Base-by-base conservation (phyloP, 2,329 filamentous ascomycete species). In the Dactylellina drechsleri region DNA sequence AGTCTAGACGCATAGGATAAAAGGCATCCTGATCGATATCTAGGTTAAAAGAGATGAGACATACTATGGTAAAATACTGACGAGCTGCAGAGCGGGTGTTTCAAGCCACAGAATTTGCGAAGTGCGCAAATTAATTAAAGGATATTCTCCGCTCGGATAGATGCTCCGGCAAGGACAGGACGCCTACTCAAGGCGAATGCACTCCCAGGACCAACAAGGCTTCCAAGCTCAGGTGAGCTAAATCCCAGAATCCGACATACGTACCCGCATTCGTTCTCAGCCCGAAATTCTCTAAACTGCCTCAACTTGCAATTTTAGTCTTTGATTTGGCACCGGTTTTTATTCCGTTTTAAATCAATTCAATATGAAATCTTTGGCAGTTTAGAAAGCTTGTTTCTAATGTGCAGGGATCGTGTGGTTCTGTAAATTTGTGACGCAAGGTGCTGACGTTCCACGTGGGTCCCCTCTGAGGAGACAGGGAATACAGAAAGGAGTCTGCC, bases 81-180 rank as follows among this genome's bases (percentile, higher is more conserved):
- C 6, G 31, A 45, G 31, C 10, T 15, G 4, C n/a, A 57, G 36
- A 41, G 28, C 53, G 59, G 58, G 31, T 70, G 50, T 64, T 64
- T 64, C 66, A 71, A 71, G 59, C 52, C 58, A 59, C 58, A 31
- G 23, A 40, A 36, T 70, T 71, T 64, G 16, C 52, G 66, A 53
- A 71, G 28, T 71, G 66, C 59, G 66, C 66, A 64, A 58, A 50
- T 52, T 64, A 28, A 26, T 71, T 71, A 20, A 41, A 57, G 52
- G 43, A 64, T 64, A 71, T 71, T 71, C 66, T 71, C 66, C 66
- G 59, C 52, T 47, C 66, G 66, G 66, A 45, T 64, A 64, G 31
- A 58, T 62, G 50, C 52, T 62, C 66, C 66, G 66, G 57, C 66
- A 54, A 60, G 65, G 65, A 68, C 56, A 61, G 54, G 56, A 47